Conservation (phyloP, 2,329 filamentous ascomycete genomes). For the Fusarium penzigii region DNA sequence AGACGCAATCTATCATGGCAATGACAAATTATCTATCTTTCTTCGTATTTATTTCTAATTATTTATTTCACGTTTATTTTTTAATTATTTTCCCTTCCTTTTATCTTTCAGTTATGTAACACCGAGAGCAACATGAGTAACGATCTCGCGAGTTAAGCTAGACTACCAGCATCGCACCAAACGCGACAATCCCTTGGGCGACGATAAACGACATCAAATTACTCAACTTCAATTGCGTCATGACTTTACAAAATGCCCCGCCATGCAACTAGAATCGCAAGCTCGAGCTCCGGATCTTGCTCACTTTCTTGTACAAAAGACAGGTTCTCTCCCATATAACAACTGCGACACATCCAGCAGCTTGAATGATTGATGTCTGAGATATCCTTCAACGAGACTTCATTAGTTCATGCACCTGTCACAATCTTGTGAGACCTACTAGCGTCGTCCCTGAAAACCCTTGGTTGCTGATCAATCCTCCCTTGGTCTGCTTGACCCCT, state of each 20-base stretch:
- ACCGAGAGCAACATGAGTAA: background rate
- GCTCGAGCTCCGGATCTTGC: background rate
- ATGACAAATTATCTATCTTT: no score
- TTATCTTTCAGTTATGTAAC: background rate
- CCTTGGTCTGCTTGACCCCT: conserved; percentile 5
- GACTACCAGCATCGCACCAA: background rate
- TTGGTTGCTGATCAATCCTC: background rate
- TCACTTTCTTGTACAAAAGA: no score
- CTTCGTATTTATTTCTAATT: no score
- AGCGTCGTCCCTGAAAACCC: background rate
- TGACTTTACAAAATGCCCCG: conserved; percentile 1
- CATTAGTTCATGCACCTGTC: no score
- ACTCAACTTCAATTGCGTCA: conserved; percentile 21
- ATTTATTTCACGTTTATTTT: no score
- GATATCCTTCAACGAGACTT: no score
- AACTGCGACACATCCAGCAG: no score
- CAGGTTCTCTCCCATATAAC: no score
- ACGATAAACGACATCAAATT: background rate
- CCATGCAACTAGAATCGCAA: background rate
- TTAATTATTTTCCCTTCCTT: background rate
- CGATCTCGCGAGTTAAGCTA: background rate
- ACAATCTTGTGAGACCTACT: background rate
- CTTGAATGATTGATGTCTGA: no score
- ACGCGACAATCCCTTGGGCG: no score
- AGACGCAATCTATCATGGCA: no score